phyloP scores from a whole-genome alignment of 805 yeast species.

The Cyberlindnera bimundalis region DNA sequence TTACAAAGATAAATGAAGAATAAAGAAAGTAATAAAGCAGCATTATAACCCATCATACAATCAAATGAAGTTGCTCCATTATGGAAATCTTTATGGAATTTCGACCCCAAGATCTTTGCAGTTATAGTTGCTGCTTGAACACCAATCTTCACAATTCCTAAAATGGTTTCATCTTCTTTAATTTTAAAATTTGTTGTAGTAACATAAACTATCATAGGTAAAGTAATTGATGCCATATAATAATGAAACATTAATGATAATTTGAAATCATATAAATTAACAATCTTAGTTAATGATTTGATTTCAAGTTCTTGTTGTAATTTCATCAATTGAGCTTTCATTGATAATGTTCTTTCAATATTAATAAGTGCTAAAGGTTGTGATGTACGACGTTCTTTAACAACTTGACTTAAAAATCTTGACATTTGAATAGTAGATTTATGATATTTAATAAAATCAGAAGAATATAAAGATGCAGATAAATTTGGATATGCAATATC shows the following conservation, averaged over 20 bases:
- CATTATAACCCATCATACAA: constrained; percentile 41
- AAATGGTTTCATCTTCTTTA: constrained; percentile 40
- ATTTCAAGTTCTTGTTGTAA: constrained; percentile 35
- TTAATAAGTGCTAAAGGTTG: constrained; percentile 39
- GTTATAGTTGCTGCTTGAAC: constrained; percentile 38
- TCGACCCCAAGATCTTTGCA: constrained; percentile 37
- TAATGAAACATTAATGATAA: constrained; percentile 40
- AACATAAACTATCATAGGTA: constrained; percentile 42
- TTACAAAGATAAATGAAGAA: constrained; percentile 35
- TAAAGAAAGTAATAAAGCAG: constrained; percentile 39
- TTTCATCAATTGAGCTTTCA: constrained; percentile 33
- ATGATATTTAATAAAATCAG: constrained; percentile 31
- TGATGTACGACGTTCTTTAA: constrained; percentile 36
- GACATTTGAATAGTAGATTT: constrained; percentile 34
- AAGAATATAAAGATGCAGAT: constrained; percentile 1
- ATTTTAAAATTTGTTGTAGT: constrained; percentile 34
- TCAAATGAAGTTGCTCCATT: constrained; percentile 45
- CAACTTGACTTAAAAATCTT: constrained; percentile 37
- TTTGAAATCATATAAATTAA: constrained; percentile 39
- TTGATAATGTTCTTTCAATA: constrained; percentile 37
- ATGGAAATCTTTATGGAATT: constrained; percentile 31
- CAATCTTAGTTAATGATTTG: constrained; percentile 22
- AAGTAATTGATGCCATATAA: constrained; percentile 38
- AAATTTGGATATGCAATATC: constrained; percentile 39
- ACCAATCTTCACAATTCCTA: constrained; percentile 38